These are phyloP conservation scores for Geosmithia flava DNA, from an alignment of 2,329 filamentous ascomycete genomes.

Conservation along the genomic window DNA sequence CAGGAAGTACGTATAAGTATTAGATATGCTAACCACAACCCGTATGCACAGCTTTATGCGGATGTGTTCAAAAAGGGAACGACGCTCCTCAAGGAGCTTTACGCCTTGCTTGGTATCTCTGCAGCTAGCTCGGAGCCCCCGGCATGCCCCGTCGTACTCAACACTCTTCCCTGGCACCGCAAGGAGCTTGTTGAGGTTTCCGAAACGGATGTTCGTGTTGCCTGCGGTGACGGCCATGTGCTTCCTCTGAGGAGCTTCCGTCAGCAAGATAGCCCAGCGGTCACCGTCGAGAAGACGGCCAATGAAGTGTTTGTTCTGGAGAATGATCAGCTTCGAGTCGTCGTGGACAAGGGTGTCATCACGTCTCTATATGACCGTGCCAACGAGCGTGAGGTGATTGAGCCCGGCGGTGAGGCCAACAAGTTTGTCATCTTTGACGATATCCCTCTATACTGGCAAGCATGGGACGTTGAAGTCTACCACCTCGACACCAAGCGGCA, in stretches of 20 bases:
- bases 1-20: background rate
- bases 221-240: conserved; percentile 41
- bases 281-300: conserved; percentile 35
- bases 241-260: conserved; percentile 39
- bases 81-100: conserved; percentile 57
- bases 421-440: conserved; percentile 94
- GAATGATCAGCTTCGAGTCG: conserved; percentile 65
- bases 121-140: conserved; percentile 24
- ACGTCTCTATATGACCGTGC: conserved; percentile 71
- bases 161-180: conserved; percentile 79
- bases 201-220: conserved; percentile 36
- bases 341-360: conserved; percentile 64
- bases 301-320: conserved; percentile 63
- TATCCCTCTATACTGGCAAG: conserved; percentile 94
- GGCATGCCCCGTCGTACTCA: conserved; percentile 53
- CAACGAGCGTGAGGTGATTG: conserved; percentile 65
- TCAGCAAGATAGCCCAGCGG: conserved; percentile 29
- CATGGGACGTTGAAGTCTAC: conserved; percentile 96
- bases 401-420: conserved; percentile 64
- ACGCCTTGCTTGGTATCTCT: conserved; percentile 52
- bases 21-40: background rate
- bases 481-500: conserved; percentile 80
- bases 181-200: conserved; percentile 59
- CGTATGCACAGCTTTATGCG: conserved; percentile 53
- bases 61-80: conserved; percentile 69